phyloP scores from a whole-genome alignment of 176 grass and related monocot genomes.

The Triticum dicoccoides region DNA sequence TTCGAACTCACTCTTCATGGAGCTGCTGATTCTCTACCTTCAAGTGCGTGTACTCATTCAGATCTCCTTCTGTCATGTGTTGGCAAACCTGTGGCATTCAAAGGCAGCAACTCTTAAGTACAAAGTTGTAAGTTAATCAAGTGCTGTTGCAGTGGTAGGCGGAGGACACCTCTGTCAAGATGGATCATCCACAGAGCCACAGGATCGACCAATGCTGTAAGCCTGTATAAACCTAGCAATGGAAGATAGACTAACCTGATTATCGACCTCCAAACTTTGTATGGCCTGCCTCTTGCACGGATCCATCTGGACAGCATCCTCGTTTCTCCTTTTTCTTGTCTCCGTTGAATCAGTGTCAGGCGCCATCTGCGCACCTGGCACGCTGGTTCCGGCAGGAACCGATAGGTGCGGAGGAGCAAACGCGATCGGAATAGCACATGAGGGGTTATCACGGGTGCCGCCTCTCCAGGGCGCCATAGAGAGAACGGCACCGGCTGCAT shows the following conservation, averaged over 20 bases:
- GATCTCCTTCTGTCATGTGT: conserved; percentile 6
- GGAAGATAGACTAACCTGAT: conserved; percentile 22
- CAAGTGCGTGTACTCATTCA: conserved; percentile 16
- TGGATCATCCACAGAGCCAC: neutral
- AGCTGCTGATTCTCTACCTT: conserved; percentile 36
- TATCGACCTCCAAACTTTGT: neutral
- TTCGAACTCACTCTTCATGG: conserved; percentile 32
- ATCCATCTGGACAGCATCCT: neutral
- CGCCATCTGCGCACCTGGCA: neutral
- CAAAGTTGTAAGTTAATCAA: neutral
- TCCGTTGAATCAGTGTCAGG: neutral
- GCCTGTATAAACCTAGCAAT: neutral
- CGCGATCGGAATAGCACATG: conserved; percentile 4
- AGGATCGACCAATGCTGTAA: neutral
- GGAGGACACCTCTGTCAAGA: neutral
- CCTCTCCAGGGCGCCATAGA: neutral
- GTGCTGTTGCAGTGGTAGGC: neutral
- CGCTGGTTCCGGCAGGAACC: neutral
- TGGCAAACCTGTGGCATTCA: conserved; percentile 11
- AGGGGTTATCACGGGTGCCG: neutral
- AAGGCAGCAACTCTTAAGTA: neutral
- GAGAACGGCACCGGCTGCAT: neutral
- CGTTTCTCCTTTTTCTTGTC: conserved; percentile 26
- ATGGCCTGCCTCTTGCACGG: neutral
- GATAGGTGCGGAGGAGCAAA: neutral